Conservation (phyloP, 2,329 filamentous ascomycete genomes). For the Acrocalymma vagum region DNA sequence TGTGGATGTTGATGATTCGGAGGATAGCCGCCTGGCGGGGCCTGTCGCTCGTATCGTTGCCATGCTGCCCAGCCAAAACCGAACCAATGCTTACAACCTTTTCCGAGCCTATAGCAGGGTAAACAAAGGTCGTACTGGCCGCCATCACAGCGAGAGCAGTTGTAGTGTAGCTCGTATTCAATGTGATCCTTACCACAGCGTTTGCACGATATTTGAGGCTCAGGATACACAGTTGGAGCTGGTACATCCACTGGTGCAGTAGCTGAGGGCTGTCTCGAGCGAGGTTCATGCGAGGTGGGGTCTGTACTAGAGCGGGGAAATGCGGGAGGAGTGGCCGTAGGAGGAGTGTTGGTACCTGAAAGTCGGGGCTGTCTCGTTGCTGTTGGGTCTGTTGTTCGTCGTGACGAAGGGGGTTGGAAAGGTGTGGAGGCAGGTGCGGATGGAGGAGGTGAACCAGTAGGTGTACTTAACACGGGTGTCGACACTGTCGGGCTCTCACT, state of each 20-base stretch:
- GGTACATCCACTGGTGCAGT: conserved; percentile 11
- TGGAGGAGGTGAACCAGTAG: conserved; percentile 23
- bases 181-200: conserved; percentile 76
- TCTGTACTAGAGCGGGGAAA: conserved; percentile 43
- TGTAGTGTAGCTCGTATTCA: conserved; percentile 87
- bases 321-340: conserved; percentile 25
- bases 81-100: conserved; percentile 86
- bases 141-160: conserved; percentile 74
- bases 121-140: conserved; percentile 83
- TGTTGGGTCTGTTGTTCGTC: conserved; percentile 42
- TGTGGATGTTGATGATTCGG: conserved; percentile 59
- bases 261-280: conserved; percentile 24
- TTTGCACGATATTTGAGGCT: conserved; percentile 78
- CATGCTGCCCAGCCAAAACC: conserved; percentile 82
- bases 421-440: conserved; percentile 24
- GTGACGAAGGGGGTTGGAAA: conserved; percentile 28
- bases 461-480: conserved; percentile 31
- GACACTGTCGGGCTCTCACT: conserved; percentile 38
- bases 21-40: conserved; percentile 52
- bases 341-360: conserved; percentile 37
- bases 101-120: conserved; percentile 78
- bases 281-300: conserved; percentile 24
- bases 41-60: conserved; percentile 66
- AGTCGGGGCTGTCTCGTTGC: conserved; percentile 26
- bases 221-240: conserved; percentile 60